A percentile compares a stretch with the other conserved stretches of the same genome.
Conservation (phyloP, 2,329 filamentous ascomycete genomes). For the Akanthomyces muscarius region DNA sequence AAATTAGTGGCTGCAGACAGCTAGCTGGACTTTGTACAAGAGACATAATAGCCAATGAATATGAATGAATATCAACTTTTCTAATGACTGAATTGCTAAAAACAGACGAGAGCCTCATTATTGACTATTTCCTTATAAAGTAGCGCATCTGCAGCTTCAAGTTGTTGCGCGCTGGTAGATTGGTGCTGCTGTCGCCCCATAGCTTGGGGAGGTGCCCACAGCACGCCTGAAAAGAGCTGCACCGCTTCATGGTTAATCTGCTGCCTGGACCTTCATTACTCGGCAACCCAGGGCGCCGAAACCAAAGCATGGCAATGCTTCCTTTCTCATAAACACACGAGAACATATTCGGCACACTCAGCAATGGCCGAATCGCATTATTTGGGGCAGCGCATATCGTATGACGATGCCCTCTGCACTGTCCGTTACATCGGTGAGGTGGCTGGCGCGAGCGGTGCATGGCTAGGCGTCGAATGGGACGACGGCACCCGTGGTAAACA, state of each 20-base stretch:
- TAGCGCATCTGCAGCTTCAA: neutral
- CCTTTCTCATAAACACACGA: neutral
- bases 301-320: neutral
- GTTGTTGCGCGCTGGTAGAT: neutral
- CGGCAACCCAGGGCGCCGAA: neutral
- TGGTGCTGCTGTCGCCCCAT: neutral
- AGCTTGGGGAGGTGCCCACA: neutral
- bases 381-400: constrained; percentile 75
- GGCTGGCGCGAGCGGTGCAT: constrained; percentile 69
- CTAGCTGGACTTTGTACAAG: constrained; percentile 7
- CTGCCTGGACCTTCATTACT: constrained; percentile 18
- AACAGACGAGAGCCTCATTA: neutral
- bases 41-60: constrained; percentile 7
- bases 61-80: neutral
- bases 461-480: constrained; percentile 98
- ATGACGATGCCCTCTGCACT: constrained; percentile 73
- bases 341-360: neutral
- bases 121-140: neutral
- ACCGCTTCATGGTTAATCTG: constrained; percentile 19
- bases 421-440: constrained; percentile 79
- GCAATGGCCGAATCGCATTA: constrained; percentile 39
- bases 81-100: no score
- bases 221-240: neutral
- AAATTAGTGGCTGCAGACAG: neutral
- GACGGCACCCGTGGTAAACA: constrained; percentile 84